Base-by-base conservation (phyloP, 2,329 filamentous ascomycete genomes). In the Xylariales sp. region DNA sequence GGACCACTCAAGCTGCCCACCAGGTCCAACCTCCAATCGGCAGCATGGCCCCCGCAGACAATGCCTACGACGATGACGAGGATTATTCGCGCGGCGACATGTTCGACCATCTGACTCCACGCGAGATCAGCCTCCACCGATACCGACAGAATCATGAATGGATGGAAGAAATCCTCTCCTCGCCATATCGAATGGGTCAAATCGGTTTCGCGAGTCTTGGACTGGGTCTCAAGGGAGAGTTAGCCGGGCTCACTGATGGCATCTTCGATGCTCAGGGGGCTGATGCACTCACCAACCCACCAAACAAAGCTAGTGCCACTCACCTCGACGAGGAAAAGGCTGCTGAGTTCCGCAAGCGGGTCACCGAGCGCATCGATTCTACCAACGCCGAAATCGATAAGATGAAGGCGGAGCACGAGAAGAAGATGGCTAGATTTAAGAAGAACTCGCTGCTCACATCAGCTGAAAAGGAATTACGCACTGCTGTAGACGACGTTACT, bases 141-240 rank as follows among this genome's bases (percentile, higher is more conserved):
- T 98, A 96, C 62, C 84, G 84, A 59, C 89, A 96, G 58, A 94
- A 98, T 55, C 91, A 98, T 56, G 88, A 95, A 61, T 97, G 91
- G 93, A 95, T 98, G 88, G 93, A 97, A 58, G 91, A 98, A 64
- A 83, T 98, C 20, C 78, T 97, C 40, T 88, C 86, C 1, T 97
- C 91, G 1, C 88, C 90, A 0, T 96, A 95, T 58, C 76, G 85
- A 18, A 85, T 91, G 47, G 78, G 77, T 37, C 88, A 94, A 58
- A 95, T 98, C 44, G 80, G 84, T 7, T 89, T 91, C 1, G 80
- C 89, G 3, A 90, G 95, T 58, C 77, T 97, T 24, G 89, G 89
- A 1, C 70, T 97, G 8, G 93, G 93, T 4, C 75, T 86, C 38
- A 86, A 83, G 62, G 93, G 93, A 27, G 86, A 90, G 61, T 72